Percentiles rank a stretch among this genome's conserved stretches.
Conservation (phyloP, 2,329 filamentous ascomycete genomes). For the Aspergillus sp. region DNA sequence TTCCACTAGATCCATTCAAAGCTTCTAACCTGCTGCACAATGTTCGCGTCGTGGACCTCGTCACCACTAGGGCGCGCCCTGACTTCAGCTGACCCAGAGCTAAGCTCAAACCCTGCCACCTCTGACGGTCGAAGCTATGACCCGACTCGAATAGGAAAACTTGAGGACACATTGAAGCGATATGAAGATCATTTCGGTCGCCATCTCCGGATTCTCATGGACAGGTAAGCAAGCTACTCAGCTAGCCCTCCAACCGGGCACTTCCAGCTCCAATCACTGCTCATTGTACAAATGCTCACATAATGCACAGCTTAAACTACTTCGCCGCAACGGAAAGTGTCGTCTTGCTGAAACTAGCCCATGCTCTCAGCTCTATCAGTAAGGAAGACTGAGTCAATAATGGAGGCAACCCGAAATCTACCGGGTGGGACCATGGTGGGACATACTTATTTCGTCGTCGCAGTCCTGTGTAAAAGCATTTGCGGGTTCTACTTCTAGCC, state of each 20-base stretch:
- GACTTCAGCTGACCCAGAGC: constrained; percentile 77
- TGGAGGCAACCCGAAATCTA: background rate
- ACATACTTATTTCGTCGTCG: background rate
- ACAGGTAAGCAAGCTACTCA: constrained; percentile 55
- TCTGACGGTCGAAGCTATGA: constrained; percentile 52
- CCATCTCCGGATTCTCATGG: constrained; percentile 89
- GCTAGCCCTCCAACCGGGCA: background rate
- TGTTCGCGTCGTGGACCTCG: constrained; percentile 83
- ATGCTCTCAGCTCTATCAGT: constrained; percentile 42
- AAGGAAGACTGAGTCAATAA: constrained; percentile 39
- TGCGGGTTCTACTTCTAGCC: background rate
- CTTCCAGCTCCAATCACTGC: too few species aligned
- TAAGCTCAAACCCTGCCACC: constrained; percentile 43
- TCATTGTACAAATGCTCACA: background rate
- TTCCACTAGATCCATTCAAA: constrained; percentile 83
- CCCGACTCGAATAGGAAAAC: constrained; percentile 65
- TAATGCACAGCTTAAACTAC: constrained; percentile 67
- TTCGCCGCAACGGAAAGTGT: constrained; percentile 97
- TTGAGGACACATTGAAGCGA: constrained; percentile 83
- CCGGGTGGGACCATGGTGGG: background rate
- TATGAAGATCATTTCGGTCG: constrained; percentile 92
- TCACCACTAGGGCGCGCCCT: constrained; percentile 82
- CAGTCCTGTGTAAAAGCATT: background rate
- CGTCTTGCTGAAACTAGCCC: constrained; percentile 74
- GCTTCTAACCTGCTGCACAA: constrained; percentile 90